Base-by-base conservation (phyloP, 75 land plant genomes). In the Adiantum capillusveneris region DNA sequence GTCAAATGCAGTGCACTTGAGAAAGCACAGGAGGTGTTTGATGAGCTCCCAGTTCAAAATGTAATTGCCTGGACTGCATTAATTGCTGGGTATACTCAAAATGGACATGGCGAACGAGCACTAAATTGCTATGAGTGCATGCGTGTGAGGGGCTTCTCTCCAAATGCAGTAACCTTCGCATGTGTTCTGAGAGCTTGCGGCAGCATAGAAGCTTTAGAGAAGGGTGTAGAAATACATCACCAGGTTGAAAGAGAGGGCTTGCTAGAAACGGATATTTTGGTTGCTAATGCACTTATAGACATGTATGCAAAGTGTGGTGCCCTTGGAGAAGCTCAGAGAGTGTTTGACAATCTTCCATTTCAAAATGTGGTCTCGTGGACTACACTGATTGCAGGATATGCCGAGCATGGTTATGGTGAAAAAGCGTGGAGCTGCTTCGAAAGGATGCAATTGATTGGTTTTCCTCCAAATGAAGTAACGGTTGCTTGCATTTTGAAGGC, bases 241-340 rank as follows among this genome's bases (percentile, higher is more conserved):
- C 20, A 60, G 45, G 12, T 43, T 22, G 20, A 19, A 17, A 39
- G 19, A 60, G 24, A n/a, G 27, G 49, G 62, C 27, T 31, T 31
- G 12, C 14, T 59, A 43, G 27, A 51, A 18, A 25, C 18, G 6
- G 56, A 64, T 50, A 68, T 11, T 22, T 62, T 6, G 20, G 68
- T 63, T 19, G 57, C 25, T 6, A 50, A 29, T 37, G 69, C 70
- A 25, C 42, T 66, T n/a, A 30, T 66, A 18, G 51, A 62, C 31
- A 61, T 66, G 69, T 66, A 66, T 60, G 53, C 67, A 22, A 62
- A 62, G 50, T 66, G 67, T 31, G 53, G 52, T 14, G 26, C 29
- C 36, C 24, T 60, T 26, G 21, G 62, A 9, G 67, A 66, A 11
- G 65, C 69, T n/a, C 22, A 29, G 9, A 36, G 13, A 37, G 25